These are phyloP conservation scores for Raddia distichophylla DNA, from an alignment of 176 grass and related monocot species.

Conservation along the genomic window DNA sequence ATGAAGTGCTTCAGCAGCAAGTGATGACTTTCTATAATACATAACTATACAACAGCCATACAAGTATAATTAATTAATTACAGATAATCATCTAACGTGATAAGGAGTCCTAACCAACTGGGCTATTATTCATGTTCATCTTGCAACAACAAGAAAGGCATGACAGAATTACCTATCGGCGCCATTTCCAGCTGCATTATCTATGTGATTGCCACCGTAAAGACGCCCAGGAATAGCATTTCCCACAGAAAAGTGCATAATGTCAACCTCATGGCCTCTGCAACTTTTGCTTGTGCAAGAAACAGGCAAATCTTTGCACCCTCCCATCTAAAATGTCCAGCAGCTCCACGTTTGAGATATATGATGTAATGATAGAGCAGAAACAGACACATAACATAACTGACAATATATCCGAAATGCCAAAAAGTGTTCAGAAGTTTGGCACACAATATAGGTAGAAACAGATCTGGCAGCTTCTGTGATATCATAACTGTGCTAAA, in stretches of 20 bases:
- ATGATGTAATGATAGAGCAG: slow-evolving; percentile 19
- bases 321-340: slow-evolving; percentile 84
- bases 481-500: slow-evolving; percentile 6
- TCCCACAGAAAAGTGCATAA: slow-evolving; percentile 95
- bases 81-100: no score
- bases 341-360: neutral
- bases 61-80: no score
- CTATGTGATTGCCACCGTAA: slow-evolving; percentile 90
- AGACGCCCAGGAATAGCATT: slow-evolving; percentile 97
- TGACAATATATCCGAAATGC: neutral
- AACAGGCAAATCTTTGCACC: slow-evolving; percentile 63
- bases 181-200: slow-evolving; percentile 81
- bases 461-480: slow-evolving; percentile 12
- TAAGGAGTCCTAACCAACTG: no score
- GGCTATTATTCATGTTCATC: no score
- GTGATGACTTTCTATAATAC: neutral
- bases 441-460: neutral
- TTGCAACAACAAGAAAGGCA: no score
- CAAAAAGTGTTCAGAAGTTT: neutral
- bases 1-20: slow-evolving; percentile 14
- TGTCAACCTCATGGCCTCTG: slow-evolving; percentile 88
- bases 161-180: slow-evolving; percentile 72
- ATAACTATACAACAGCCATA: slow-evolving; percentile 9
- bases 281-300: slow-evolving; percentile 86
- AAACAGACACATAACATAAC: neutral